Evolutionary conservation across 306 rosid species (phyloP), one percentile per base, ranked within the genome.

Genomic region (Rosa lucieae): DNA sequence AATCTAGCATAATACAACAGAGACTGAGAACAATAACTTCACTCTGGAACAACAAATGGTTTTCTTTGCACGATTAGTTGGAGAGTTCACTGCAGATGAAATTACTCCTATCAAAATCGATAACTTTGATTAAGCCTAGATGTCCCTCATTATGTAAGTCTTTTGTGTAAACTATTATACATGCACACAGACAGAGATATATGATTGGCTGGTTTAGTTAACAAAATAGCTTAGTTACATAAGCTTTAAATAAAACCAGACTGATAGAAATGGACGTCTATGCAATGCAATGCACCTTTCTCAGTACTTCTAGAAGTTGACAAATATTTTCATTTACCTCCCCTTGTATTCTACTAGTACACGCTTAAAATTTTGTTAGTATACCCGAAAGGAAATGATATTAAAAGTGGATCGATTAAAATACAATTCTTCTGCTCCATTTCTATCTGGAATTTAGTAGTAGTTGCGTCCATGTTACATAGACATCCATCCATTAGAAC

Each of bases 11-110:
- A 35, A 53, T 69, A 80, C 48, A 56, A 71, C 78, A 65, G 93
- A 95, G 98, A 98, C 98, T 49, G 97, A 93, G 85, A 95, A 91
- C 90, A 95, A 91, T 11, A 90, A 87, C 89, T 93, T 87, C 85
- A 95, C 99, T 35, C 84, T 93, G 43, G 99, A 95, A 85, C 99
- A 93, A 79, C 90, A 90, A 95, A 93, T 95, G 99, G 92, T 95
- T 65, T 95, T 95, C 96, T 95, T 93, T 65, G 99, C 99, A 47
- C 87, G 96, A 46, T 52, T 89, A 77, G 89, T 95, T 68, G 99
- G 99, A 55, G 80, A 59, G 83, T 95, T 95, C 76, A 46, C 90
- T 75, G 98, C 96, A 5, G 99, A 93, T 48, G 85, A 89, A 11
- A 91, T 95, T 52, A 85, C 81, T 51, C 97, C 99, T 17, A 82